Evolutionary conservation across 108 stramenopile species (phyloP), one percentile per base, ranked within the genome.

Genomic region (Mayamaea pseudoterrestris): DNA sequence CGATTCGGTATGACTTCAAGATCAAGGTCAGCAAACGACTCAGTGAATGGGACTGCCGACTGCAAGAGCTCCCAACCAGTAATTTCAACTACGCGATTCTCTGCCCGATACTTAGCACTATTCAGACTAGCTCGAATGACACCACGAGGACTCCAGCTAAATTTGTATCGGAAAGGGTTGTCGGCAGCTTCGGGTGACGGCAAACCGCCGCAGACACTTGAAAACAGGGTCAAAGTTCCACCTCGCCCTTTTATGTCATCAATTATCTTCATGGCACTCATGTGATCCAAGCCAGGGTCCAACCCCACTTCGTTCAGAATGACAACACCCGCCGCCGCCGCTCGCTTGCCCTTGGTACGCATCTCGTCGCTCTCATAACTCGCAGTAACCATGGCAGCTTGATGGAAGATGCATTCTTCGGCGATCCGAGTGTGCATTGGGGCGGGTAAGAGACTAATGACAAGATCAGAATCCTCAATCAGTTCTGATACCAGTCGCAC

Each of bases 101-200:
- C 69, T 57, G 23, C 44, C 64, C 66, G 55, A 55, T 64, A 90
- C 28, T 39, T 40, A 20, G 92, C 87, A 51, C 63, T 45, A 54
- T 87, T 87, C 53, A 66, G 65, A 34, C 63, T 57, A 3, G 92
- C 87, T 27, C 56, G 55, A 27, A 93, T 50, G 7, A 87, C 92
- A 25, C 87, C 92, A 31, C 66, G 65, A 14, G 92, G 92, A 34
- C 76, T 78, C 92, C 92, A 93, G 46, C 81, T 83, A 53, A 90
- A 89, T 56, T 90, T 90, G 61, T 93, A 93, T 30, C 65, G 60
- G 18, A 93, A 58, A 21, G 83, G 83, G 48, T 89, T 93, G 47
- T 83, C 61, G 21, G 84, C 85, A 6, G 83, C 83, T 47, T 74
- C 69, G 23, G 81, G 71, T 47, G 92, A 56, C 30, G 84, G 73